These are phyloP conservation scores for Aureobasidium sp. DNA, from an alignment of 2,329 filamentous ascomycete genomes.

Conservation along the genomic window DNA sequence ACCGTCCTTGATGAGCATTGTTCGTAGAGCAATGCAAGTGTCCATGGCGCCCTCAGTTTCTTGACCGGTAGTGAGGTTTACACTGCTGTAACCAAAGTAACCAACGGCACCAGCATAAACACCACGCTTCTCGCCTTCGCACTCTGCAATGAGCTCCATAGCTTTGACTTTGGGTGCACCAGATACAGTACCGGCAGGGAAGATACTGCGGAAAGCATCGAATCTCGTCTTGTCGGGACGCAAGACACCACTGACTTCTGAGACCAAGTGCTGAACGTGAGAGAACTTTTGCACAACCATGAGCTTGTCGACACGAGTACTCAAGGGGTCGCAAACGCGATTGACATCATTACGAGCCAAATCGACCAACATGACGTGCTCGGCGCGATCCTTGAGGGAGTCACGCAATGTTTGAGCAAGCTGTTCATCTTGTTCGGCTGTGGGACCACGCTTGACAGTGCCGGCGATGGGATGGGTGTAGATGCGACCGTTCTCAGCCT, in stretches of 20 bases:
- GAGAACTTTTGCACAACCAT: conserved; percentile 95
- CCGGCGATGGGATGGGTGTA: conserved; percentile 97
- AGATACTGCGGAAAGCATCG: conserved; percentile 88
- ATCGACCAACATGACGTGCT: conserved; percentile 97
- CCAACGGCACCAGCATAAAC: conserved; percentile 94
- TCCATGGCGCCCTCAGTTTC: conserved; percentile 82
- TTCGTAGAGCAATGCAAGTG: conserved; percentile 72
- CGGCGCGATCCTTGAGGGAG: conserved; percentile 83
- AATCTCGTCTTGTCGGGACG: conserved; percentile 78
- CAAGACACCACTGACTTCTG: conserved; percentile 87
- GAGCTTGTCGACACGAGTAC: conserved; percentile 81
- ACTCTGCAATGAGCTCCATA: conserved; percentile 93
- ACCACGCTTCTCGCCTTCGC: conserved; percentile 88
- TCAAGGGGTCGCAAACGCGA: conserved; percentile 82
- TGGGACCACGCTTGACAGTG: conserved; percentile 80
- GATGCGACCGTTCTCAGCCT: conserved; percentile 75
- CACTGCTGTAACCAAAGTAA: conserved; percentile 82
- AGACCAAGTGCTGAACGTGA: conserved; percentile 95
- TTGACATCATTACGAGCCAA: conserved; percentile 95
- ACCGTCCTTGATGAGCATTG: conserved; percentile 89
- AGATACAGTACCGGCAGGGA: conserved; percentile 91
- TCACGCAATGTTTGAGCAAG: conserved; percentile 68
- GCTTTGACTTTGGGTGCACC: conserved; percentile 93
- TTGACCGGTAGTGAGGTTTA: conserved; percentile 49
- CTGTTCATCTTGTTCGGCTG: conserved; percentile 68